Evolutionary conservation across 495 filamentous ascomycete species (phyloP).

Genomic region (Neurospora sp.): DNA sequence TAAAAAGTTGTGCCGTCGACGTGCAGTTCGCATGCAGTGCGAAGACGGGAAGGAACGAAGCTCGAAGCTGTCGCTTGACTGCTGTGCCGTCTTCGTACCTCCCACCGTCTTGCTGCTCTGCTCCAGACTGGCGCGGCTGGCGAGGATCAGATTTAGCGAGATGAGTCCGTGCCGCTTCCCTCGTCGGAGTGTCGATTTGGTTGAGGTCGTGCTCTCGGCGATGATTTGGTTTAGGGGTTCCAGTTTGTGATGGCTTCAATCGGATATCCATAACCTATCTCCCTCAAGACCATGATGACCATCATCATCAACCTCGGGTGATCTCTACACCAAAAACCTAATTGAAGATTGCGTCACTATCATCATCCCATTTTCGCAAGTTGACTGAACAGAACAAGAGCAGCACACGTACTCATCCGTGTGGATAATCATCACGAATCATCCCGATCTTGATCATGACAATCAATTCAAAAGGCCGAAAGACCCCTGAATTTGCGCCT

Average conservation of each 20-base stretch:
- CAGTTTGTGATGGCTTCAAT: not conserved
- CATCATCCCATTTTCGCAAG: not conserved
- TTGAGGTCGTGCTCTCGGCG: not conserved
- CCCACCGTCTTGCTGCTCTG: not conserved
- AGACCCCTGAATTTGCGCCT: not conserved
- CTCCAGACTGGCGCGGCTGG: not conserved
- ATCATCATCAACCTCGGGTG: not conserved
- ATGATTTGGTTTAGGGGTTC: not conserved
- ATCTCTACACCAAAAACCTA: not conserved
- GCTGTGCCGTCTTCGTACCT: not conserved
- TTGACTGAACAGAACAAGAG: not conserved
- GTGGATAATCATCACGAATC: not conserved
- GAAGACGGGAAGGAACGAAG: not conserved
- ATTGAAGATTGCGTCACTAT: not conserved
- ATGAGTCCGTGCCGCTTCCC: not conserved
- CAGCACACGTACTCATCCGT: not conserved
- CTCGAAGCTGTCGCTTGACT: not conserved
- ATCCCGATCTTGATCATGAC: not conserved
- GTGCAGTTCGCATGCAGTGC: not conserved
- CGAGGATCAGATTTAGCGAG: not conserved
- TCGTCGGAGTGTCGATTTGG: not conserved
- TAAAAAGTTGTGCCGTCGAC: not conserved
- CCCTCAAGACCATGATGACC: not conserved
- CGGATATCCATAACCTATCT: not conserved
- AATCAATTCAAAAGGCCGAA: not conserved